phyloP scores from a whole-genome alignment of 2,329 filamentous ascomycete species.

The Sclerotinia spermophila region DNA sequence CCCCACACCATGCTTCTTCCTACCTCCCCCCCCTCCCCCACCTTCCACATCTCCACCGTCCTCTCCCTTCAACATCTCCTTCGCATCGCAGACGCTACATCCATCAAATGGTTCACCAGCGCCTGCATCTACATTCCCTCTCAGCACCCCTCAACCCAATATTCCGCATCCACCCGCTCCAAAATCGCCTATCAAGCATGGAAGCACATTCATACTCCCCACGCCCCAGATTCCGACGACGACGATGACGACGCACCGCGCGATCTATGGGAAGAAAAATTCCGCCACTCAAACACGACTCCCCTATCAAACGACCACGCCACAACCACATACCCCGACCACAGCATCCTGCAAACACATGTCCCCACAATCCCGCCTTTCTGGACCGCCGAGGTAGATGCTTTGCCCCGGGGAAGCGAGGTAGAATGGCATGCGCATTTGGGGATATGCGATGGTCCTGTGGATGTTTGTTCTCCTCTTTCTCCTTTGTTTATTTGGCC shows the following conservation, averaged over 20 bases:
- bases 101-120: conserved; percentile 70
- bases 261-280: conserved; percentile 67
- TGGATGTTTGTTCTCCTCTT: conserved; percentile 19
- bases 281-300: conserved; percentile 42
- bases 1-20: conserved; percentile 72
- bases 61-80: conserved; percentile 86
- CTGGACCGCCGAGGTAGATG: conserved; percentile 71
- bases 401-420: conserved; percentile 67
- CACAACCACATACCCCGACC: background rate
- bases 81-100: conserved; percentile 71
- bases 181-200: conserved; percentile 47
- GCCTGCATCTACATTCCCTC: conserved; percentile 69
- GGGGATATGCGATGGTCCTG: conserved; percentile 45
- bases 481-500: background rate
- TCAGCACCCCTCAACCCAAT: conserved; percentile 37
- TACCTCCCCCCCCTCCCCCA: background rate
- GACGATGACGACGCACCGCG: conserved; percentile 44
- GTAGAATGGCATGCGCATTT: conserved; percentile 81
- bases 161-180: conserved; percentile 37
- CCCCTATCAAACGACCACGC: background rate
- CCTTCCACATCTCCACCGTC: conserved; percentile 55
- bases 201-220: conserved; percentile 36
- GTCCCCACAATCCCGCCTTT: conserved; percentile 52
- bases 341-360: background rate
- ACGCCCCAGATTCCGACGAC: conserved; percentile 47